phyloP scores from a whole-genome alignment of 495 filamentous ascomycete genomes.

The Neurospora sp. region DNA sequence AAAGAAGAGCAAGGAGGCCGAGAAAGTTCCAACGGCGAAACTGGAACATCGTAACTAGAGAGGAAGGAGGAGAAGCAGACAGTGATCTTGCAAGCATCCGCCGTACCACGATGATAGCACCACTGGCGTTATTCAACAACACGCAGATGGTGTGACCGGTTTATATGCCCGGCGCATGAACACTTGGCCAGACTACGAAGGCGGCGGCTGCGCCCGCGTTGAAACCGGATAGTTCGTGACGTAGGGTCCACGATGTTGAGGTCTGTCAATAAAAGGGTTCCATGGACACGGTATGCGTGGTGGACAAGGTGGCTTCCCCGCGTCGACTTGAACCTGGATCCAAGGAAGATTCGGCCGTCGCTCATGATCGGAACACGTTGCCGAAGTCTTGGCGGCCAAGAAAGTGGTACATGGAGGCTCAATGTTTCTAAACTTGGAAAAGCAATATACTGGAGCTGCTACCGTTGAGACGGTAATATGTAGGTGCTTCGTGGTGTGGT shows the following conservation, averaged over 20 bases:
- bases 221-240: not conserved
- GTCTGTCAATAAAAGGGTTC: not conserved
- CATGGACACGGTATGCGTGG: not conserved
- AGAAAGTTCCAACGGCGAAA: slow-evolving; percentile 5
- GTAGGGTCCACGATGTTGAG: not conserved
- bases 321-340: not conserved
- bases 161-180: not conserved
- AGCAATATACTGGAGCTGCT: not conserved
- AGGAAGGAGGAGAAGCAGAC: not conserved
- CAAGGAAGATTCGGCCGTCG: not conserved
- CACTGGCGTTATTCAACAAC: not conserved
- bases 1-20: not conserved
- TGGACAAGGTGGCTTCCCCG: not conserved
- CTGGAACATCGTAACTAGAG: slow-evolving; percentile 6
- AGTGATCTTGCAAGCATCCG: not conserved
- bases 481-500: not conserved
- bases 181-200: not conserved
- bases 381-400: not conserved
- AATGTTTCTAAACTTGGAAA: not conserved
- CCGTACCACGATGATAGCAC: not conserved
- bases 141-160: not conserved
- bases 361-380: not conserved
- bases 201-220: not conserved
- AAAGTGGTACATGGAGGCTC: not conserved
- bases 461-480: not conserved